A percentile compares a stretch with the other conserved stretches of the same genome.
Conservation (phyloP, 164 flowering plant species). For the Warburgia ugandensis region DNA sequence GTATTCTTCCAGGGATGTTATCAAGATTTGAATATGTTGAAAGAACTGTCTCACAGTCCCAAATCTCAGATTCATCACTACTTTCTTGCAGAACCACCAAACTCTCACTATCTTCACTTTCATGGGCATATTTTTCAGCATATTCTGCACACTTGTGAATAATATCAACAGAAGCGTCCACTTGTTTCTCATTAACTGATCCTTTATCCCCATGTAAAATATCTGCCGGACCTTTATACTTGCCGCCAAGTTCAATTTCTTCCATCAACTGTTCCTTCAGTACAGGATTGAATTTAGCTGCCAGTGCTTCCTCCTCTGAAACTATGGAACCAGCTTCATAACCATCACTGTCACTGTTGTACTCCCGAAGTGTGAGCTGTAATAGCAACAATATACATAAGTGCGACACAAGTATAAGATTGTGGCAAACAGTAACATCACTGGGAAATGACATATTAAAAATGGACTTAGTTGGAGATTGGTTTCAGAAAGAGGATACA, state of each 20-base stretch:
- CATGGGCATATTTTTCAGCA: conserved; percentile 64
- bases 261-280: conserved; percentile 32
- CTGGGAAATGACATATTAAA: neutral
- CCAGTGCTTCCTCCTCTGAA: conserved; percentile 49
- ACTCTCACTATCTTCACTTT: conserved; percentile 29
- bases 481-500: neutral
- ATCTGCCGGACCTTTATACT: conserved; percentile 61
- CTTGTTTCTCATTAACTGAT: conserved; percentile 20
- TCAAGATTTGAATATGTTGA: conserved; percentile 91
- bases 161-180: conserved; percentile 46
- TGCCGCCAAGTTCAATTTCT: conserved; percentile 37
- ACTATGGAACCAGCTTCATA: conserved; percentile 27
- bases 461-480: neutral
- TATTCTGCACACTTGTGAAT: conserved; percentile 61
- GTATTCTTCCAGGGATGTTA: conserved; percentile 89
- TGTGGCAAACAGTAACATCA: neutral
- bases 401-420: neutral
- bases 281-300: conserved; percentile 46
- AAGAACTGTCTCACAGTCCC: conserved; percentile 92
- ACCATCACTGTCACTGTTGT: conserved; percentile 47
- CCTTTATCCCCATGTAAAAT: conserved; percentile 25
- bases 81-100: conserved; percentile 54
- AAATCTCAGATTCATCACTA: conserved; percentile 74
- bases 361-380: conserved; percentile 71
- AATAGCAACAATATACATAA: conserved; percentile 5